phyloP scores from a whole-genome alignment of 208 protist genomes.

The Eutreptiella sp. region DNA sequence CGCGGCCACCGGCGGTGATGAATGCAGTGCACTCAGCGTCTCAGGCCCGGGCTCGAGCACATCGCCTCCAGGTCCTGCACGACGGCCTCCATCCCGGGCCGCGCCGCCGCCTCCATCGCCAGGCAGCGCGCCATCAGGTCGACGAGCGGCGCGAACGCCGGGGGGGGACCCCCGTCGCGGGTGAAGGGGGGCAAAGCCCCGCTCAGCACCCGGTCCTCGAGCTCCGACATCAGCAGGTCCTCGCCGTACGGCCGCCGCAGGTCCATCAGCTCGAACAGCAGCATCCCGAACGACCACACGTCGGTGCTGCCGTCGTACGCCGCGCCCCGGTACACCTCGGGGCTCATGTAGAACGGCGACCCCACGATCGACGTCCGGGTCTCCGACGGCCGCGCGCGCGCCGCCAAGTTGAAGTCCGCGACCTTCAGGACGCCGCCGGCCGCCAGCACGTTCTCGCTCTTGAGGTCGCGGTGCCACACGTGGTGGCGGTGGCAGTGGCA shows the following conservation, averaged over 20 bases:
- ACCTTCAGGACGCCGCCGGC: constrained; percentile 43
- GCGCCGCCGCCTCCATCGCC: too few relatives aligned
- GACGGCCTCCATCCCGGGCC: too few relatives aligned
- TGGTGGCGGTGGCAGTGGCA: constrained; percentile 63
- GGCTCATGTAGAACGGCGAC: constrained; percentile 81
- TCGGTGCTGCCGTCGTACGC: constrained; percentile 82
- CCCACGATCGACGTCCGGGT: constrained; percentile 66
- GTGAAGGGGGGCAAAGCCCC: too few relatives aligned
- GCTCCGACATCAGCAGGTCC: too few relatives aligned
- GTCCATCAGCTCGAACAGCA: constrained; percentile 74
- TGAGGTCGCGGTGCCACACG: constrained; percentile 80
- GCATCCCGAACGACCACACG: constrained; percentile 77
- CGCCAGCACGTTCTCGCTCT: constrained; percentile 75
- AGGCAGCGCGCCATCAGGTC: too few relatives aligned
- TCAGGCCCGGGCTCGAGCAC: too few relatives aligned
- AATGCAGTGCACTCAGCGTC: too few relatives aligned
- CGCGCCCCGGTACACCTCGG: constrained; percentile 75
- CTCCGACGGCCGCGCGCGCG: constrained; percentile 47
- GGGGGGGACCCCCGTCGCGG: too few relatives aligned
- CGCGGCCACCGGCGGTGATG: too few relatives aligned
- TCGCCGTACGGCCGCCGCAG: constrained; percentile 55
- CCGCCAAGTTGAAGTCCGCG: constrained; percentile 75
- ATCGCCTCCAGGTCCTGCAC: too few relatives aligned
- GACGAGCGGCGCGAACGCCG: too few relatives aligned
- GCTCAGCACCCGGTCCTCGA: too few relatives aligned